These are phyloP conservation scores for Zarea fungicola DNA, from an alignment of 2,329 filamentous ascomycete species.

Conservation along the genomic window DNA sequence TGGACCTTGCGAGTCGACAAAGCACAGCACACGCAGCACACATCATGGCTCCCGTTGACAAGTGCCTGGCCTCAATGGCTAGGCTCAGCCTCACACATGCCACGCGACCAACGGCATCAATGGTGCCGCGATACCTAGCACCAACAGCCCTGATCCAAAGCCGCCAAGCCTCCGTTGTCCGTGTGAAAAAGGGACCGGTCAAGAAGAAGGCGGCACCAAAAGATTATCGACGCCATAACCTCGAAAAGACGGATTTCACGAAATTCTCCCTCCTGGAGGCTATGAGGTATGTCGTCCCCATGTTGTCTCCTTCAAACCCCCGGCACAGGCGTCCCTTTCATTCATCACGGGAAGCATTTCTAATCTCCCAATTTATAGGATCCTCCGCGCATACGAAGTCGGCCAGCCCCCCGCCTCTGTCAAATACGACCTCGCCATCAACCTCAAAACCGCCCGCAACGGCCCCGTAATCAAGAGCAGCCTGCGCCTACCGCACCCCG, in stretches of 20 bases:
- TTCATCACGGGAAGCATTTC: conserved; percentile 12
- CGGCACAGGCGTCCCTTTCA: neutral
- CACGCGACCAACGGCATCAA: conserved; percentile 35
- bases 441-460: conserved; percentile 76
- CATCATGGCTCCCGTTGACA: conserved; percentile 46
- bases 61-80: conserved; percentile 51
- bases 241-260: conserved; percentile 55
- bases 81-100: conserved; percentile 41
- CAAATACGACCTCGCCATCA: conserved; percentile 88
- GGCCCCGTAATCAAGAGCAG: conserved; percentile 83
- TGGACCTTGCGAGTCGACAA: neutral
- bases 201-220: conserved; percentile 60
- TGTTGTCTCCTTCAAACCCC: neutral
- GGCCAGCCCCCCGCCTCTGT: conserved; percentile 65
- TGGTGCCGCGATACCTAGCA: conserved; percentile 46
- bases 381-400: conserved; percentile 88
- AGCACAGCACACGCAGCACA: neutral
- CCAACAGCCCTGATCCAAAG: conserved; percentile 39
- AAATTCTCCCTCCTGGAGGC: conserved; percentile 86
- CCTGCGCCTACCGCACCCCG: conserved; percentile 80
- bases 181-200: conserved; percentile 43
- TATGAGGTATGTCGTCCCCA: conserved; percentile 67
- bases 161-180: conserved; percentile 35
- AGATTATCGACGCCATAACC: conserved; percentile 59
- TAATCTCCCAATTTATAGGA: too few species aligned